Percentiles rank a stretch among this genome's conserved stretches.
phyloP scores from a whole-genome alignment of 352 stramenopile genomes.

The Phytophthora hibernalis region DNA sequence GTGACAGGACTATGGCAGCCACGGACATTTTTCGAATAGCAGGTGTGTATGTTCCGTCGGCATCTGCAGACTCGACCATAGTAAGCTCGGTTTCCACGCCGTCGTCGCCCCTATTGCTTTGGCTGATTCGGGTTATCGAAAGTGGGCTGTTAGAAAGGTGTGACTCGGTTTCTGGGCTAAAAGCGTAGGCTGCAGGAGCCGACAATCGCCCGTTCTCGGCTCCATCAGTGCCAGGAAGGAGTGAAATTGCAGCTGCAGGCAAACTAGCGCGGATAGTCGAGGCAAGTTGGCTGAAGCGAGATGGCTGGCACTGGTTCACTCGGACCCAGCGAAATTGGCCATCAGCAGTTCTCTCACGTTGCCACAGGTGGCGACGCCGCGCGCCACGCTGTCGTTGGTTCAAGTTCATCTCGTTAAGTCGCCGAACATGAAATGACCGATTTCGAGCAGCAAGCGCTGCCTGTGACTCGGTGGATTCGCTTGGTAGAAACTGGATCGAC shows the following conservation, averaged over 20 bases:
- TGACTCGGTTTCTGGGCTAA: slow-evolving; percentile 15
- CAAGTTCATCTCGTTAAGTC: slow-evolving; percentile 83
- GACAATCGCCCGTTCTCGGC: slow-evolving; percentile 31
- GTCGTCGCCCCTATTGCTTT: slow-evolving; percentile 28
- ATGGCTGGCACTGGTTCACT: slow-evolving; percentile 70
- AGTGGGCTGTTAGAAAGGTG: slow-evolving; percentile 12
- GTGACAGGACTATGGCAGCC: slow-evolving; percentile 23
- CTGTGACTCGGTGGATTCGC: slow-evolving; percentile 35
- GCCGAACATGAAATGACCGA: slow-evolving; percentile 80
- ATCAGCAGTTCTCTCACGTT: slow-evolving; percentile 74
- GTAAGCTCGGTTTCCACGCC: slow-evolving; percentile 78
- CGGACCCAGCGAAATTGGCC: slow-evolving; percentile 84
- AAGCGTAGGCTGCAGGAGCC: slow-evolving; percentile 28
- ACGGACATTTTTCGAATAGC: slow-evolving; percentile 57
- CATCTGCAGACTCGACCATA: slow-evolving; percentile 53
- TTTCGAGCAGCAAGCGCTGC: slow-evolving; percentile 63
- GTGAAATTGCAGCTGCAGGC: slow-evolving; percentile 57
- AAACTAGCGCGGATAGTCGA: slow-evolving; percentile 40
- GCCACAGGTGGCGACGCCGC: slow-evolving; percentile 77
- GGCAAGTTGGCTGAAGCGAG: slow-evolving; percentile 69
- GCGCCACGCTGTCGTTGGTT: slow-evolving; percentile 81
- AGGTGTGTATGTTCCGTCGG: slow-evolving; percentile 52
- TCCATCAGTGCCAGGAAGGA: slow-evolving; percentile 20
- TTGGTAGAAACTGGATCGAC: slow-evolving; percentile 37
- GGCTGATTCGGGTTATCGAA: slow-evolving; percentile 9